A percentile compares a stretch with the other conserved stretches of the same genome.
Conservation (phyloP, 768 basidiomycete species). For the Russula brevipes region DNA sequence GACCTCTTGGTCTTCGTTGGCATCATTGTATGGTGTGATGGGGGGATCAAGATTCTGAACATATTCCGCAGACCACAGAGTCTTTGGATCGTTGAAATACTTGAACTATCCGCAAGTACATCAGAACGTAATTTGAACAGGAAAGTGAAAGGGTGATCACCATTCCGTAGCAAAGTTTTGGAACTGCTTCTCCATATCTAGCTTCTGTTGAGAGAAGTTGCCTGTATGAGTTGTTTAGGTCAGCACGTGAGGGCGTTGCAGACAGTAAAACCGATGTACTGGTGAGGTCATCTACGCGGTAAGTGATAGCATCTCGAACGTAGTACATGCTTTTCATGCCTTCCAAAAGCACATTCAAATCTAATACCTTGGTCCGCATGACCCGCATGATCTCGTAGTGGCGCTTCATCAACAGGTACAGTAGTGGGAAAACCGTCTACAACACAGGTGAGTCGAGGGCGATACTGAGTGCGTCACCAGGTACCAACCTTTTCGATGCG, state of each 20-base stretch:
- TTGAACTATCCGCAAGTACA: constrained; percentile 8
- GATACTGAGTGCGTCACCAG: no score
- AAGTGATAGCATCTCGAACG: not conserved
- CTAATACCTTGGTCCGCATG: constrained; percentile 8
- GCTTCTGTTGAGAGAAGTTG: constrained; percentile 25
- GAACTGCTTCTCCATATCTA: constrained; percentile 24
- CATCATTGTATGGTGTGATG: constrained; percentile 5
- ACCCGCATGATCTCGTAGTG: constrained; percentile 25
- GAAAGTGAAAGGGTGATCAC: constrained; percentile 7
- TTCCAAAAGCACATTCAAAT: constrained; percentile 2
- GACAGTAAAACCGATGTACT: not conserved
- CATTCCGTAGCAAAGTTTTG: constrained; percentile 27
- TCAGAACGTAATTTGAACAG: not conserved
- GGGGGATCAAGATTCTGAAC: not conserved
- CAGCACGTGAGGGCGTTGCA: not conserved
- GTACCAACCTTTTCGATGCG: constrained; percentile 30
- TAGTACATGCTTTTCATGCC: not conserved
- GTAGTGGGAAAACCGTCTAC: constrained; percentile 19
- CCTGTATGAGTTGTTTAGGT: constrained; percentile 4
- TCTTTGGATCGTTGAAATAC: not conserved
- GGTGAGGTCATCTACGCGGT: constrained; percentile 9
- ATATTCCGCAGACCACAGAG: constrained; percentile 5
- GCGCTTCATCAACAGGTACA: constrained; percentile 22
- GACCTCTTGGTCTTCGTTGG: constrained; percentile 11
- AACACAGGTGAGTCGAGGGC: not conserved